A percentile compares a stretch with the other conserved stretches of the same genome.
Conservation (phyloP, 768 basidiomycete genomes). For the Hirschioporus abietinus region DNA sequence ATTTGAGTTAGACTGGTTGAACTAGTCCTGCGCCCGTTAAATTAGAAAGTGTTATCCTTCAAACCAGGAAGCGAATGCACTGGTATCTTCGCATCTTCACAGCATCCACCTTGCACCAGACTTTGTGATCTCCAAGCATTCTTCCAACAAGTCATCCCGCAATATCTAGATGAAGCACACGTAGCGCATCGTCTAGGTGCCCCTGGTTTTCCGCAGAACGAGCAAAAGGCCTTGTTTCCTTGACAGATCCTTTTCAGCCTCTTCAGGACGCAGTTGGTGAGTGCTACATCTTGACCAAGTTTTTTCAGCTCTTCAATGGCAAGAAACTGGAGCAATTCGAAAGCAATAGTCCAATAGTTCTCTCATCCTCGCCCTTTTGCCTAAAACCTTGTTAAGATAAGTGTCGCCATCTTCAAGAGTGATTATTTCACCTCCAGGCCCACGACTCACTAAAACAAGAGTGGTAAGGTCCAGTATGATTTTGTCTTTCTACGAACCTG, state of each 20-base stretch:
- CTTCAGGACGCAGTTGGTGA: constrained; percentile 9
- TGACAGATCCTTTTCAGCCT: constrained; percentile 12
- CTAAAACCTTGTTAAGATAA: constrained; percentile 17
- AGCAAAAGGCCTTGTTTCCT: constrained; percentile 17
- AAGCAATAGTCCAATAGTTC: constrained; percentile 4
- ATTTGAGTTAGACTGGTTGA: too few species aligned
- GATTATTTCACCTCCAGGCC: constrained; percentile 17
- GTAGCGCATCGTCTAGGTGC: constrained; percentile 15
- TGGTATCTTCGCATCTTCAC: background rate
- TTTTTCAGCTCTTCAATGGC: background rate
- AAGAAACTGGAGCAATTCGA: too few species aligned
- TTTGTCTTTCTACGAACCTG: background rate
- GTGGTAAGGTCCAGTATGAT: constrained; percentile 7
- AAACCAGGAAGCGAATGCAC: background rate
- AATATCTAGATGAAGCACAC: constrained; percentile 17
- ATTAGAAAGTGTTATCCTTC: too few species aligned
- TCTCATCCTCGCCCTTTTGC: constrained; percentile 12
- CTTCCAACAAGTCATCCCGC: constrained; percentile 5
- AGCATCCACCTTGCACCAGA: background rate
- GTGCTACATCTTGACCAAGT: constrained; percentile 1
- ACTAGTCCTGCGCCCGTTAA: too few species aligned
- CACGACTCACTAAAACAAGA: constrained; percentile 15
- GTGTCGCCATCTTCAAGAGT: constrained; percentile 16
- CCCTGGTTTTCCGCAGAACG: constrained; percentile 18
- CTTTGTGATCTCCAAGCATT: constrained; percentile 4